Conservation (phyloP, 176 grass and related monocot genomes). For the maize (Zea mays) region DNA sequence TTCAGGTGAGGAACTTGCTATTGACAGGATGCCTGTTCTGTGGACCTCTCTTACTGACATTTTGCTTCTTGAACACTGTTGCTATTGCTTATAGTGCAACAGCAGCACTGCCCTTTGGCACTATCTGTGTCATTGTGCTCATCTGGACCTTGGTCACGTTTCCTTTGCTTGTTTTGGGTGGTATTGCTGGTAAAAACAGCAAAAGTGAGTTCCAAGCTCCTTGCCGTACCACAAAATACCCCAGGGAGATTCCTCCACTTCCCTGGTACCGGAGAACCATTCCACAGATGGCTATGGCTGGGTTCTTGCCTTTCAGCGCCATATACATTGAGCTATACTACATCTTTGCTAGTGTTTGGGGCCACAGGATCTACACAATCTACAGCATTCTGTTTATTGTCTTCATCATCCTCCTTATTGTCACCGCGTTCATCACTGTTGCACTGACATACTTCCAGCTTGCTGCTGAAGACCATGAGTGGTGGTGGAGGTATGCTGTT, state of each 20-base stretch:
- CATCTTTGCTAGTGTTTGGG: slow-evolving; percentile 99
- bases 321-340: slow-evolving; percentile 99
- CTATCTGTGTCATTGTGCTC: slow-evolving; percentile 92
- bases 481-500: slow-evolving; percentile 94
- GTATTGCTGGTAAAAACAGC: slow-evolving; percentile 95
- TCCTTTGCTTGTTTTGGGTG: slow-evolving; percentile 92
- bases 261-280: slow-evolving; percentile 80
- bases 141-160: slow-evolving; percentile 97
- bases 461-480: slow-evolving; percentile 98
- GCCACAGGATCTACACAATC: slow-evolving; percentile 96
- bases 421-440: slow-evolving; percentile 96
- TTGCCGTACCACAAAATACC: slow-evolving; percentile 89
- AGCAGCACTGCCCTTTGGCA: slow-evolving; percentile 89
- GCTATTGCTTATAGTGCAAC: slow-evolving; percentile 95
- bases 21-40: slow-evolving; percentile 91
- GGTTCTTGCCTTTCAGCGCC: slow-evolving; percentile 95
- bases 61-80: slow-evolving; percentile 96
- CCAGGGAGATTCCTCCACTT: slow-evolving; percentile 84
- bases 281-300: slow-evolving; percentile 97
- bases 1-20: slow-evolving; percentile 93
- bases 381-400: slow-evolving; percentile 99
- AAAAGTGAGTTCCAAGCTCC: slow-evolving; percentile 91
- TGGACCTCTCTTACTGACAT: slow-evolving; percentile 90
- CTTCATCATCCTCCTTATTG: slow-evolving; percentile 89
- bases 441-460: slow-evolving; percentile 98